Conservation (phyloP, 108 stramenopile species). For the Cyclotella choctawhatcheeana region DNA sequence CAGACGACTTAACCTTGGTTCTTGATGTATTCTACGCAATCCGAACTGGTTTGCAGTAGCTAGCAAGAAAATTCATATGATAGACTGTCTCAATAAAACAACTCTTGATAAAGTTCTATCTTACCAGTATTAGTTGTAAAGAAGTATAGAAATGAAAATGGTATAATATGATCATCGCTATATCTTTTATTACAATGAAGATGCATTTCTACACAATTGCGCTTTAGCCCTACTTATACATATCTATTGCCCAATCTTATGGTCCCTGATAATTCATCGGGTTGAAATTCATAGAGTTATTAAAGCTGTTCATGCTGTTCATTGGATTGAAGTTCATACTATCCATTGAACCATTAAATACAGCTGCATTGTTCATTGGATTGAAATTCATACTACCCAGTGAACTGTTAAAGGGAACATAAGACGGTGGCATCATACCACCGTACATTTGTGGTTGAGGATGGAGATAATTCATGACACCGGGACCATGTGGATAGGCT, state of each 20-base stretch:
- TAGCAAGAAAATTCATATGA: too few relatives aligned
- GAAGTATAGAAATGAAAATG: too few relatives aligned
- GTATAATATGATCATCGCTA: too few relatives aligned
- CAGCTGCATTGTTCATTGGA: background rate
- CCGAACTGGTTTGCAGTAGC: conserved; percentile 66
- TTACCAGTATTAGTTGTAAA: too few relatives aligned
- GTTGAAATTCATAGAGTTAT: background rate
- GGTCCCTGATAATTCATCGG: too few relatives aligned
- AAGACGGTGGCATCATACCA: background rate
- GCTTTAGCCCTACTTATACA: too few relatives aligned
- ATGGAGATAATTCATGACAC: background rate
- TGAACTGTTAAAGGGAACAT: background rate
- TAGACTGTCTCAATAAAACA: too few relatives aligned
- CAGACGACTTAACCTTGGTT: conserved; percentile 87
- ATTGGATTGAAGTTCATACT: background rate
- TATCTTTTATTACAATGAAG: too few relatives aligned
- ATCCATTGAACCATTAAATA: background rate
- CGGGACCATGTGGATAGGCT: background rate
- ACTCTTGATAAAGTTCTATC: too few relatives aligned
- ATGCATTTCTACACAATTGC: too few relatives aligned
- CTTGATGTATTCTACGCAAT: conserved; percentile 92
- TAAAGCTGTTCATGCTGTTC: background rate
- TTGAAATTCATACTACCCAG: background rate
- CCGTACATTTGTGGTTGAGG: background rate
- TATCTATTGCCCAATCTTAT: too few relatives aligned